Evolutionary conservation across 1,139 yeast genomes (phyloP), one percentile per base, ranked within the genome.

Genomic region (Lodderomyces parapsilosis): DNA sequence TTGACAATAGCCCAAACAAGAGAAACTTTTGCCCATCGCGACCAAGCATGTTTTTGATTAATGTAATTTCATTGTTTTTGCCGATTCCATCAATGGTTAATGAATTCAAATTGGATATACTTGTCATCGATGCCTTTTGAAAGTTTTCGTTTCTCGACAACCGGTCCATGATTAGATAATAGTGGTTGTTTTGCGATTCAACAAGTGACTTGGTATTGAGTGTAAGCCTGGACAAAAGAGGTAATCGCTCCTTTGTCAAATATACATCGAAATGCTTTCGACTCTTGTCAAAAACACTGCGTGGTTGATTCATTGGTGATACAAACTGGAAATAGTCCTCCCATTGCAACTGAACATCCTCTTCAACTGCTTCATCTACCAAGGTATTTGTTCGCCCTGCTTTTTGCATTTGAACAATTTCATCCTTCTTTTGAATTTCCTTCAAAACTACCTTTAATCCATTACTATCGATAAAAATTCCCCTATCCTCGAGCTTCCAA

Each of bases 401-500:
- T 19, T 42, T 45, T 18, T 38, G 50, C 1, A 54, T 47, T 11
- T 23, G 25, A 39, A 45, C 36, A 41, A 47, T 32, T 27, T 41
- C 42, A 36, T 47, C 22, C 44, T 47, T 55, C 40, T 51, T 52
- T 33, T 47, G 52, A 47, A 48, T 36, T 43, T 60, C 96, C 43
- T 76, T 74, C 19, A 90, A 68, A 1, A 90, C 83, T 35, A 77
- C 79, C 2, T 68, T 63, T 19, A 90, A 72, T 1, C 89, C 86
- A 2, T 72, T 78, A 1, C 90, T 89, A 56, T 89, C 96, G 2
- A 93, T 73, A 53, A 91, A 91, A 11, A 89, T 57, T 0, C 96
- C 97, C 34, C 94, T 69, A 46, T 89, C 96, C 56, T 90, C 96
- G 40, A 78, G 83, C 55, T 89, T 89, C 99, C 99, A 93, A 4